Conservation (phyloP, 2,329 filamentous ascomycete species). For the Tolypocladium endophyticum region DNA sequence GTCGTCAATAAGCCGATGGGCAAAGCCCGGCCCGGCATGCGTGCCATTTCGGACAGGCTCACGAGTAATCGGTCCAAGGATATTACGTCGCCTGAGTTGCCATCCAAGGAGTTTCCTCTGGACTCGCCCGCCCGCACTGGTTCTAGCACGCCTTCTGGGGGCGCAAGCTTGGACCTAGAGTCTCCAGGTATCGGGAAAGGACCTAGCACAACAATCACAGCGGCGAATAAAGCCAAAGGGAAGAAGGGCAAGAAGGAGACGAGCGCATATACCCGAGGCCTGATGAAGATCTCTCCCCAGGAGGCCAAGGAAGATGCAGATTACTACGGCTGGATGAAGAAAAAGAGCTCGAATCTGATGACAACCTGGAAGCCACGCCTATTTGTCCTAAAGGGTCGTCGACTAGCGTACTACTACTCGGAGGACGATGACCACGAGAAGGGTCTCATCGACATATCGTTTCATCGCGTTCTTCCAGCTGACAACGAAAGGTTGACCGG, state of each 20-base stretch:
- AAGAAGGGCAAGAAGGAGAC: slow-evolving; percentile 89
- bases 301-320: slow-evolving; percentile 82
- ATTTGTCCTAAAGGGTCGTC: slow-evolving; percentile 87
- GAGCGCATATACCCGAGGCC: slow-evolving; percentile 80
- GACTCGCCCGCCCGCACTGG: slow-evolving; percentile 65
- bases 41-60: slow-evolving; percentile 75
- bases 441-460: slow-evolving; percentile 93
- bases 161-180: slow-evolving; percentile 67
- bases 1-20: slow-evolving; percentile 38
- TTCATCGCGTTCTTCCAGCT: slow-evolving; percentile 89
- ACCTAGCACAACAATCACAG: slow-evolving; percentile 36
- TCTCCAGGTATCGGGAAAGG: slow-evolving; percentile 56
- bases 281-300: slow-evolving; percentile 68
- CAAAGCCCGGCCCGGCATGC: slow-evolving; percentile 54
- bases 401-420: slow-evolving; percentile 91
- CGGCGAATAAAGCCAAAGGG: slow-evolving; percentile 36
- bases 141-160: slow-evolving; percentile 57
- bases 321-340: slow-evolving; percentile 99
- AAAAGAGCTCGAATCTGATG: slow-evolving; percentile 92
- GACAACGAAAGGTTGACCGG: slow-evolving; percentile 86
- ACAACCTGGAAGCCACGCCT: slow-evolving; percentile 94
- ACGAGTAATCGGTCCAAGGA: slow-evolving; percentile 44
- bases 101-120: slow-evolving; percentile 40
- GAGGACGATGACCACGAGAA: slow-evolving; percentile 89
- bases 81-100: slow-evolving; percentile 36